A percentile compares a stretch with the other conserved stretches of the same genome.
phyloP scores from a whole-genome alignment of 1,139 yeast genomes.

The Saccharomyces hybrid region DNA sequence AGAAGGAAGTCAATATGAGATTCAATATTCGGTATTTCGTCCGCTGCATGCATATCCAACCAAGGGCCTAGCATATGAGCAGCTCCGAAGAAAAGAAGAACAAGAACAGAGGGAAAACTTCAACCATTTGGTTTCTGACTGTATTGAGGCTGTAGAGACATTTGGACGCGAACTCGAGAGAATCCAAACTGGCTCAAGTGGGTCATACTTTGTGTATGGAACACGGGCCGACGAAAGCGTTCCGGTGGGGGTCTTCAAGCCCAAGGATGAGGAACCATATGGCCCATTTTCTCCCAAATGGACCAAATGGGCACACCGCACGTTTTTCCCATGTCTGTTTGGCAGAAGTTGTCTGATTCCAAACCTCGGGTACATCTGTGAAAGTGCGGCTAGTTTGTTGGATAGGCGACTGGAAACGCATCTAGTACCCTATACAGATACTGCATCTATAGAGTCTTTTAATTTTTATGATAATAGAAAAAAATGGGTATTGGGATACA shows the following conservation, averaged over 20 bases:
- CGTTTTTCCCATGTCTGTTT: slow-evolving; percentile 69
- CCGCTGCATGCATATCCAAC: slow-evolving; percentile 29
- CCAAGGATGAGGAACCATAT: slow-evolving; percentile 76
- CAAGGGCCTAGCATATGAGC: background rate
- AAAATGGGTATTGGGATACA: slow-evolving; percentile 14
- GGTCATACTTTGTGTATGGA: slow-evolving; percentile 55
- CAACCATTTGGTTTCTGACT: slow-evolving; percentile 33
- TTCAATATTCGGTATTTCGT: slow-evolving; percentile 48
- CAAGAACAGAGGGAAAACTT: background rate
- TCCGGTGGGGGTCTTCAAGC: slow-evolving; percentile 59
- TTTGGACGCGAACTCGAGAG: slow-evolving; percentile 41
- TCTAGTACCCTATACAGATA: slow-evolving; percentile 63
- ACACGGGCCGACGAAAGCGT: slow-evolving; percentile 9
- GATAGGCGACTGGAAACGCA: slow-evolving; percentile 53
- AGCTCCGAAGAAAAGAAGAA: background rate
- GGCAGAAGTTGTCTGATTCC: slow-evolving; percentile 70
- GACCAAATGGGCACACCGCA: slow-evolving; percentile 75
- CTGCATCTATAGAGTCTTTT: slow-evolving; percentile 46
- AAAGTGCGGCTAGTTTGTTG: slow-evolving; percentile 61
- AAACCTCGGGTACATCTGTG: slow-evolving; percentile 65
- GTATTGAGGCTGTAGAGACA: slow-evolving; percentile 39
- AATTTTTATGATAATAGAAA: slow-evolving; percentile 34
- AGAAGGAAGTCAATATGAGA: slow-evolving; percentile 27
- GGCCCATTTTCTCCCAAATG: slow-evolving; percentile 75
- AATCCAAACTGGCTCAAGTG: slow-evolving; percentile 62